phyloP scores from a whole-genome alignment of 2,329 filamentous ascomycete species.

The Fusarium chuoi region DNA sequence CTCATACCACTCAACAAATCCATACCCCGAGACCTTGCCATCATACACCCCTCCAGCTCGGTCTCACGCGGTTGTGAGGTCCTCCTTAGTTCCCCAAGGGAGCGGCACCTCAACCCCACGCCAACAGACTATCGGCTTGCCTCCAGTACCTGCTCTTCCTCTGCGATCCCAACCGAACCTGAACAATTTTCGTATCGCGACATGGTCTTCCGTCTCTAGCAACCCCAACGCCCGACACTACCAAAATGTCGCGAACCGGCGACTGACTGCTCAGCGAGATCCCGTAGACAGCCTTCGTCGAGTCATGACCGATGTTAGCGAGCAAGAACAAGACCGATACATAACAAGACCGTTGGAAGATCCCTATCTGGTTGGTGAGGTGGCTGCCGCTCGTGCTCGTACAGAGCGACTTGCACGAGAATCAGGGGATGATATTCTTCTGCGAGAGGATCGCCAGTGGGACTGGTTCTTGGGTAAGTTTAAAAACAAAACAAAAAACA shows the following conservation, averaged over 20 bases:
- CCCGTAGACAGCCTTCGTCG: constrained; percentile 44
- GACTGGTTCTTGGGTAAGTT: constrained; percentile 69
- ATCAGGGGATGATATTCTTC: constrained; percentile 63
- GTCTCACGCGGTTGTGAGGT: constrained; percentile 26
- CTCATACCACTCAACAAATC: constrained; percentile 68
- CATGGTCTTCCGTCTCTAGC: constrained; percentile 68
- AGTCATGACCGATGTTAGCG: constrained; percentile 31
- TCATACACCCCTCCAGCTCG: constrained; percentile 58
- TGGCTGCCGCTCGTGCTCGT: constrained; percentile 67
- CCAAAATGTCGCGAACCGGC: constrained; percentile 70
- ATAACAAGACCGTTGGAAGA: constrained; percentile 68
- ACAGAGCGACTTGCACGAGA: constrained; percentile 67
- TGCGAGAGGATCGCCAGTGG: constrained; percentile 68
- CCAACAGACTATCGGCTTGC: constrained; percentile 57
- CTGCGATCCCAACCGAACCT: constrained; percentile 56
- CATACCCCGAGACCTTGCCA: constrained; percentile 59
- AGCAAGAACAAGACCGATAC: constrained; percentile 32
- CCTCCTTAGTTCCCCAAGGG: constrained; percentile 33
- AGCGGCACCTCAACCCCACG: constrained; percentile 43
- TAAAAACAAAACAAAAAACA: background rate
- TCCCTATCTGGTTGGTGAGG: constrained; percentile 73
- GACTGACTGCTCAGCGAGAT: constrained; percentile 60
- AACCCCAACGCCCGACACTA: constrained; percentile 69
- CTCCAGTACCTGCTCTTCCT: constrained; percentile 58
- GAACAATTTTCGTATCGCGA: constrained; percentile 65